Evolutionary conservation across 1,284 basidiomycete species (phyloP), one percentile per base, ranked within the genome.

Genomic region (Rhodotorula sp.): DNA sequence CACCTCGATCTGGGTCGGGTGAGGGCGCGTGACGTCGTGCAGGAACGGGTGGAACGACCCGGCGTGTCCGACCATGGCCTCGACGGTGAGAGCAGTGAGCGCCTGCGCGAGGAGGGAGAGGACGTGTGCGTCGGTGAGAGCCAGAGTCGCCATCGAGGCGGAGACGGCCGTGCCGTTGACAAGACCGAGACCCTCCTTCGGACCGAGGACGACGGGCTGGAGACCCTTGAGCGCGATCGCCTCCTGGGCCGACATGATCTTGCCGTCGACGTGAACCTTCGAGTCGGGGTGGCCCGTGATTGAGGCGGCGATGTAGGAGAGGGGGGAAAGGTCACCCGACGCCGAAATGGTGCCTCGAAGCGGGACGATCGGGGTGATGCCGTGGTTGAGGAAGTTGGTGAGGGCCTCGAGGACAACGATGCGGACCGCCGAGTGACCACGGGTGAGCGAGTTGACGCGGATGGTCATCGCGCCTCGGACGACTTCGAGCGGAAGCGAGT

Each of bases 401-500:
- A 94, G 91, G 77, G 87, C 88, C 79, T 91, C 85, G 67, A 94
- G 86, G 51, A 94, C 85, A 73, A 89, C 87, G 85, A 88, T 89
- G 30, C 91, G 86, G 15, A 94, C 88, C 59, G 90, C 92, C 48
- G 90, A 92, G 81, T 94, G 92, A 0, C 91, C 91, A n/a, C 79
- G 62, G 1, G 51, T 49, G 29, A 33, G n/a, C 17, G 22, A 48
- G 82, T 93, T 94, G 83, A 91, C 88, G 75, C 92, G 88, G 72
- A 95, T 85, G 15, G 92, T 82, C 75, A 94, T 91, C 1, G 92
- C 91, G 22, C 89, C 92, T 62, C 91, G 87, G n/a, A 92, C 91
- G 89, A 91, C 93, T 12, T 90, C 83, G 73, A 91, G 88, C n/a
- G 92, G 92, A 89, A 93, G 91, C 71, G 85, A 87, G 61, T 76